phyloP scores from a whole-genome alignment of 495 filamentous ascomycete genomes.

The Stereocaulon alpinum region DNA sequence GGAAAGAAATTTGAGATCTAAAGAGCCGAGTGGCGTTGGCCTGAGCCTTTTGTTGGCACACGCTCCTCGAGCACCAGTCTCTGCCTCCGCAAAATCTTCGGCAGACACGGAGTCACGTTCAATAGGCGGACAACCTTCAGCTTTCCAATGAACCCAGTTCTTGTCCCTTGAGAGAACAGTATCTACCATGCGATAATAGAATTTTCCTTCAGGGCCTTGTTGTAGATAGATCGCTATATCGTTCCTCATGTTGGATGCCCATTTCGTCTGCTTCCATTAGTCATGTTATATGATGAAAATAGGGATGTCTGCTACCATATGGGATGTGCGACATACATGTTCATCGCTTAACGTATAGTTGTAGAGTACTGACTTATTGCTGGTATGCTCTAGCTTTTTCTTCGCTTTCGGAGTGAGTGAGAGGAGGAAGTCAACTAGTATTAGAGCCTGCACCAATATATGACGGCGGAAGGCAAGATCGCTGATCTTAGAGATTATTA shows the following conservation, averaged over 20 bases:
- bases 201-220: slow-evolving; percentile 67
- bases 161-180: slow-evolving; percentile 91
- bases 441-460: slow-evolving; percentile 87
- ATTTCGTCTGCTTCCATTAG: slow-evolving; percentile 44
- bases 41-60: slow-evolving; percentile 58
- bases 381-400: slow-evolving; percentile 56
- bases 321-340: slow-evolving; percentile 46
- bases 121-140: slow-evolving; percentile 82
- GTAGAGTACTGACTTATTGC: slow-evolving; percentile 81
- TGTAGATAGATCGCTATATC: slow-evolving; percentile 70
- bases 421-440: slow-evolving; percentile 84
- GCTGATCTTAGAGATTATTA: slow-evolving; percentile 49
- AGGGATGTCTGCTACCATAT: not conserved
- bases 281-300: not conserved
- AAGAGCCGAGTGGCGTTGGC: slow-evolving; percentile 54
- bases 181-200: slow-evolving; percentile 93
- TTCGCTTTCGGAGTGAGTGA: slow-evolving; percentile 77
- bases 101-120: slow-evolving; percentile 58
- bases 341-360: slow-evolving; percentile 65
- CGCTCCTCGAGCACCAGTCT: slow-evolving; percentile 48
- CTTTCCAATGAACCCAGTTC: slow-evolving; percentile 97
- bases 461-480: slow-evolving; percentile 90
- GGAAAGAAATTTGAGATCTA: slow-evolving; percentile 67
- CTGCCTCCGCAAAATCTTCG: slow-evolving; percentile 54
- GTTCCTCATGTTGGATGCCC: slow-evolving; percentile 63